Base-by-base conservation (phyloP, 106 monocot genomes). In the Hemerocallis citrina region DNA sequence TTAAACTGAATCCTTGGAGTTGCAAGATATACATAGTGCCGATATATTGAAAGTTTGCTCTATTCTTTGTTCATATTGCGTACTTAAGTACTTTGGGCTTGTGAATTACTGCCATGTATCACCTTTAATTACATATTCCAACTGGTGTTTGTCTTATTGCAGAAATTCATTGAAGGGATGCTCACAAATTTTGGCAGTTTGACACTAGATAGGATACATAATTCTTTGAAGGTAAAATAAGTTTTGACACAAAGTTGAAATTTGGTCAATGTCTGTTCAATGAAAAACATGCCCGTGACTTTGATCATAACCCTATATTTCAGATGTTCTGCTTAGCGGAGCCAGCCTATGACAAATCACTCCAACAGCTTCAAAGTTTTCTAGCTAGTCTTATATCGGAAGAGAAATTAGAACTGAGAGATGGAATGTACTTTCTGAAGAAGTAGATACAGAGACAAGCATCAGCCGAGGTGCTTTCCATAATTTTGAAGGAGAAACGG, bases 271-370 rank as follows among this genome's bases (percentile, higher is more conserved):
- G n/a, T 57, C 50, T 52, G 0, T 12, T 1, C 41, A 22, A 27
- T n/a, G 12, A 20, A 17, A 29, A 65, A 46, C 8, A 36, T 39
- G 41, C 23, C 43, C 6, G 7, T 30, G 4, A 37, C 14, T 61
- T 46, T 7, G 20, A 19, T 31, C 1, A 27, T 24, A 52, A 37
- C 13, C n/a, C 21, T 57, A 23, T 34, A 40, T 70, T 57, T 61
- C 88, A 98, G 98, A 98, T 98, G 82, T 98, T 98, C 55, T 98
- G 98, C 51, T 69, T 80, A 29, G 84, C 98, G 45, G 98, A 98
- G 8, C 91, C 84, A 52, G 37, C 98, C 35, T 98, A 98, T 66
- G 98, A 98, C 67, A 98, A 98, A 61, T 88, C 98, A 22, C 87
- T 92, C 34, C 98, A 98, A 75, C 88, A 98, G 65, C 72, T 98